These are phyloP conservation scores for Gossypium davidsonii DNA, from an alignment of 441 rosid genomes.

Conservation along the genomic window DNA sequence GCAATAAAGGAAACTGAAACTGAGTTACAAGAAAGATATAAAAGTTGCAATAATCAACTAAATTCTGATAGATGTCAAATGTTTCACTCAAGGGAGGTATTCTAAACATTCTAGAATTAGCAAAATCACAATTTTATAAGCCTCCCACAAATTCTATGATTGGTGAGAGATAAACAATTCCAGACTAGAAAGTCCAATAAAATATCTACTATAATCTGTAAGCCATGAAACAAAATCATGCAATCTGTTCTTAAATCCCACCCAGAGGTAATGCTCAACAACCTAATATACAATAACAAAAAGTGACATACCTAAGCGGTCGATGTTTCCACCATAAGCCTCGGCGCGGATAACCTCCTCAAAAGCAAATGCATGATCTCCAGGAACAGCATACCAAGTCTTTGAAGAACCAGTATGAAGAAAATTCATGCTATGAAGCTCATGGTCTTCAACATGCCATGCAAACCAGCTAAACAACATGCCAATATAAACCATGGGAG, in stretches of 20 bases:
- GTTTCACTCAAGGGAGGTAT: not conserved
- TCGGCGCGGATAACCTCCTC: constrained; percentile 82
- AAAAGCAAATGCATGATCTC: constrained; percentile 78
- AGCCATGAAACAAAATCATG: not conserved
- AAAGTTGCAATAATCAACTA: constrained; percentile 10
- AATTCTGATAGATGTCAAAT: not conserved
- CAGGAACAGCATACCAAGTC: constrained; percentile 97
- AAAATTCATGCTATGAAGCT: constrained; percentile 97
- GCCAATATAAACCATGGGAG: constrained; percentile 96
- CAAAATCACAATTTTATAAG: not conserved
- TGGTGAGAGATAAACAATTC: not conserved
- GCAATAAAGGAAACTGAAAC: constrained; percentile 24
- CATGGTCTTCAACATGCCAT: constrained; percentile 99
- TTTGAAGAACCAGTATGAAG: constrained; percentile 93
- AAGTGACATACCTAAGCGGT: constrained; percentile 62
- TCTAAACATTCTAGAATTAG: not conserved
- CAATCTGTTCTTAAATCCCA: not conserved
- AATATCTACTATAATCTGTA: not conserved
- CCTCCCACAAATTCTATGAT: not conserved
- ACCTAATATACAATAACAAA: not conserved
- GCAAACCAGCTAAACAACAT: constrained; percentile 99
- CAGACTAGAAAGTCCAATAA: not conserved
- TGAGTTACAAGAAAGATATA: constrained; percentile 13
- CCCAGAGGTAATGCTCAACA: not conserved
- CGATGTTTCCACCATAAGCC: constrained; percentile 76